Percentiles rank a stretch among this genome's conserved stretches.
phyloP scores from a whole-genome alignment of 495 filamentous ascomycete genomes.

The Cairneyella variabilis region DNA sequence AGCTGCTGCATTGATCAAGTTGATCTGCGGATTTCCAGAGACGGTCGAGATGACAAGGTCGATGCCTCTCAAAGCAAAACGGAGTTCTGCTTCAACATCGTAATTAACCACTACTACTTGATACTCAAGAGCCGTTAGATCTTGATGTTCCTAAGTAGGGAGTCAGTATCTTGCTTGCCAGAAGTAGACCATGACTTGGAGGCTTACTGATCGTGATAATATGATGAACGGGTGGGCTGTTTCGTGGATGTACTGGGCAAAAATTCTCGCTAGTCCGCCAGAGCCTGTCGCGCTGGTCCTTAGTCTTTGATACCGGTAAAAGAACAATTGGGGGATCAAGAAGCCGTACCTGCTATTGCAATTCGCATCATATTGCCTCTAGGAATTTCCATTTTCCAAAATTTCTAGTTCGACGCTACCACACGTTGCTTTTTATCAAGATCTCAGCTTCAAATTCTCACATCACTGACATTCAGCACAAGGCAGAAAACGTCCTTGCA shows the following conservation, averaged over 20 bases:
- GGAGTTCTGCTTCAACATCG: conserved; percentile 47
- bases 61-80: conserved; percentile 61
- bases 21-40: conserved; percentile 57
- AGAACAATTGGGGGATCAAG: too few relatives aligned
- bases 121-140: conserved; percentile 41
- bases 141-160: conserved; percentile 26
- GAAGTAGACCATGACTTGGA: conserved; percentile 14
- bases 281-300: too few relatives aligned
- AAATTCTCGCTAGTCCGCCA: conserved; percentile 61
- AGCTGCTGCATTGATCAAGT: conserved; percentile 69
- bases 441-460: neutral
- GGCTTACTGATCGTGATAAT: conserved; percentile 57
- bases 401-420: neutral
- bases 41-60: conserved; percentile 75
- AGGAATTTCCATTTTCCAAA: neutral
- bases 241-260: conserved; percentile 55
- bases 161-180: conserved; percentile 32
- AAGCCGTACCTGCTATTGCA: conserved; percentile 68
- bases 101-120: conserved; percentile 66
- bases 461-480: neutral
- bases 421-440: conserved; percentile 1
- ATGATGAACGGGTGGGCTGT: conserved; percentile 63
- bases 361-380: conserved; percentile 56
- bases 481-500: conserved; percentile 8
- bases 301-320: too few relatives aligned